Evolutionary conservation across 371 early-diverging fungal genomes (phyloP).

Genomic region (Smittium culicis): DNA sequence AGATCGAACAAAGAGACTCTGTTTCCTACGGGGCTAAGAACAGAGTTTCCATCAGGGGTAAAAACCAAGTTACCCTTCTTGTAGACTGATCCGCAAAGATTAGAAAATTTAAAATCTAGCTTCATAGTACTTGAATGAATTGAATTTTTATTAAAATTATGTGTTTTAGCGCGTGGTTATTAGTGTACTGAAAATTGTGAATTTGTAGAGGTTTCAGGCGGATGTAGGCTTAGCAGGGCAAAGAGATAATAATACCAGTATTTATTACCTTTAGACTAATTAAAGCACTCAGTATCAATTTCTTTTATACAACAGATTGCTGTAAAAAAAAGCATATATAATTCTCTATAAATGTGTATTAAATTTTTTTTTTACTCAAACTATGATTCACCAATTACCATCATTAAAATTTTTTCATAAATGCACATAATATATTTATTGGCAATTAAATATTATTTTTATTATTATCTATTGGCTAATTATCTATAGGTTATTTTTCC

Average conservation of each 20-base stretch:
- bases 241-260: background rate
- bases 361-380: no score
- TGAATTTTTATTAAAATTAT: background rate
- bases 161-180: background rate
- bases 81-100: slow-evolving; percentile 91
- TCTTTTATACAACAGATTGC: background rate
- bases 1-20: slow-evolving; percentile 89
- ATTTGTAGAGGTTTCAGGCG: background rate
- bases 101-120: slow-evolving; percentile 54
- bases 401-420: no score
- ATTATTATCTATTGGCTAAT: no score
- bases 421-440: no score
- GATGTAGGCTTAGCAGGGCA: background rate
- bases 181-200: background rate
- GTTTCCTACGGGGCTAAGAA: slow-evolving; percentile 93
- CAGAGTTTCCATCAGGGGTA: slow-evolving; percentile 85
- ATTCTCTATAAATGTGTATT: background rate
- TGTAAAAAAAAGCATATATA: background rate
- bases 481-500: no score
- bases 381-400: no score
- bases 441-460: no score
- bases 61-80: slow-evolving; percentile 86
- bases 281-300: background rate
- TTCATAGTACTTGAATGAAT: slow-evolving; percentile 16
- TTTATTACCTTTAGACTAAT: background rate